phyloP scores from a whole-genome alignment of 345 rosid genomes.

The Mallotus nudiflorus region DNA sequence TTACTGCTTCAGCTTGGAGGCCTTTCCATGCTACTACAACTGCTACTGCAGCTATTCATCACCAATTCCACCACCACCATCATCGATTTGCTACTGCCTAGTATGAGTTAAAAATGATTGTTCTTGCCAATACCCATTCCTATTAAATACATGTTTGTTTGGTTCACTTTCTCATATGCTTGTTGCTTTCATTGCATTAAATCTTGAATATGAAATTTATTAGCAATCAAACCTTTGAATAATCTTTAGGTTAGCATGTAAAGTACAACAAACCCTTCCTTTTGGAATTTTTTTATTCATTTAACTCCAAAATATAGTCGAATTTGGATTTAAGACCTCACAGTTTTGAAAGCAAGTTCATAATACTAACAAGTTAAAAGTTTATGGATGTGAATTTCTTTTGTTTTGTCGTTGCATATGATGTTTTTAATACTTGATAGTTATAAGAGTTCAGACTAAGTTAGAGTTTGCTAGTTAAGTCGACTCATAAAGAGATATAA shows the following conservation, averaged over 20 bases:
- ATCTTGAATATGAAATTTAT: background rate
- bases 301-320: no score
- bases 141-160: background rate
- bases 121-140: background rate
- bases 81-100: slow-evolving; percentile 18
- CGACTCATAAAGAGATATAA: no score
- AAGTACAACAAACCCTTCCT: background rate
- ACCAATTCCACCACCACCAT: slow-evolving; percentile 2
- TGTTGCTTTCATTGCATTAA: background rate
- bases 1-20: slow-evolving; percentile 98
- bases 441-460: no score
- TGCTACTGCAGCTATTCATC: background rate
- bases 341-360: no score
- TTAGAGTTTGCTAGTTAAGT: no score
- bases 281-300: background rate
- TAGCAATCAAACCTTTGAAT: background rate
- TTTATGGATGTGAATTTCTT: no score
- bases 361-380: no score
- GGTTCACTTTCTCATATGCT: background rate
- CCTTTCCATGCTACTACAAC: slow-evolving; percentile 40
- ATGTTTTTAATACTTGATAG: no score
- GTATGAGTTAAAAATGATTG: background rate
- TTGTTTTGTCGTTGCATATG: no score
- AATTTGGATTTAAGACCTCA: no score
- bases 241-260: background rate